Base-by-base conservation (phyloP, 225 moss, liverwort and hornwort species). In the Sphagnum tenellum region DNA sequence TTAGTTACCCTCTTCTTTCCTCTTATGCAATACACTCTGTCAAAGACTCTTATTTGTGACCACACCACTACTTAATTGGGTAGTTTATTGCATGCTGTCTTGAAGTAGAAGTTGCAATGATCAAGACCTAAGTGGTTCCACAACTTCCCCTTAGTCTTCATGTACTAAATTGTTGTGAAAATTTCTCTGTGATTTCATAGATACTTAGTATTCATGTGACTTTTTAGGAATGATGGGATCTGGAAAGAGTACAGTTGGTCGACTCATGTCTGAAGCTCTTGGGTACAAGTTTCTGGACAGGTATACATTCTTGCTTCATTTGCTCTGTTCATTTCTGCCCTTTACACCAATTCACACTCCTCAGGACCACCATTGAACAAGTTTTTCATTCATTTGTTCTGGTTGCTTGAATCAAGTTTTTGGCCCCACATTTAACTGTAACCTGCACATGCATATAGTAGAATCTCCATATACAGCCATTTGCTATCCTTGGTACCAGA, bases 251-350 rank as follows among this genome's bases (percentile, higher is more conserved):
- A 80, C 82, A 12, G 72, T 98, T 48, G 96, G 90, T 45, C 83
- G 77, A 71, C 67, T 74, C 8, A 56, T 98, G 64, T 84, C 88
- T 48, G 85, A 93, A 49, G 76, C 89, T 47, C 79, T 98, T 56
- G 90, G 87, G 45, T 93, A 93, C 71, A 77, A 73, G 66, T 88
- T 77, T 70, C 90, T 93, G 70, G 96, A 98, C 85, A 98, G 87
- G 93, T 90, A 55, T 57, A 56, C 70, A 52, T 14, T 13, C 29
- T 48, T 58, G 55, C 46, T 29, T 29, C 29, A 29, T 29, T 29
- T 29, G 29, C 29, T 29, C 29, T 29, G 29, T 29, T 29, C 29
- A 29, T 29, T 29, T 29, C 29, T 29, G 29, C 1, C 29, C 29
- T 29, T 29, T 29, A 29, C 29, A 29, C 29, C 29, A 29, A 29